phyloP scores from a whole-genome alignment of 306 rosid species.

The Glycyrrhiza uralensis region DNA sequence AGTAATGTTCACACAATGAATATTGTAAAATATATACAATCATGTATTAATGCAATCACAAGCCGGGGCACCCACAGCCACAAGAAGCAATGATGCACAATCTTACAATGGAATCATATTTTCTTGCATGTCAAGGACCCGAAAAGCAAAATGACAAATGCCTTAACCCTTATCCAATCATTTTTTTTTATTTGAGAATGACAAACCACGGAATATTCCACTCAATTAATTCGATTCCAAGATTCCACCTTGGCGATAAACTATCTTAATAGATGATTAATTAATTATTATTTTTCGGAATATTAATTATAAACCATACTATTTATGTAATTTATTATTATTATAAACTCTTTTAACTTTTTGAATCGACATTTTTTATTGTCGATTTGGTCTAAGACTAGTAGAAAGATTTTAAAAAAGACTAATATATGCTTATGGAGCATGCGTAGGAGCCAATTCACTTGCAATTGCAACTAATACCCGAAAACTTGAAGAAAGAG shows the following conservation, averaged over 20 bases:
- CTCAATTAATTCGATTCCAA: too few species aligned
- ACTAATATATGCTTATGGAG: neutral
- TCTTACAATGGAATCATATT: neutral
- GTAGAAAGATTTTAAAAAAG: neutral
- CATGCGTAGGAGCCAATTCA: neutral
- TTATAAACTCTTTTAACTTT: too few species aligned
- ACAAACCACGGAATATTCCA: neutral
- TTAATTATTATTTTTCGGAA: too few species aligned
- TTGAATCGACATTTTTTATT: too few species aligned
- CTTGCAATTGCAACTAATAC: neutral
- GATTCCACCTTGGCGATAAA: too few species aligned
- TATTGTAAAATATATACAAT: neutral
- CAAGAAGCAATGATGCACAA: neutral
- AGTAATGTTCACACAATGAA: neutral
- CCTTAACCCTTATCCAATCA: neutral
- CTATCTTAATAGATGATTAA: too few species aligned
- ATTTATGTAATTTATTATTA: too few species aligned
- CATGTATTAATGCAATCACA: neutral
- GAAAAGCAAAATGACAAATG: neutral
- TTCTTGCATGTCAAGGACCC: neutral
- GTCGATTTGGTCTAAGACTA: neutral
- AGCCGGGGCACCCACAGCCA: neutral
- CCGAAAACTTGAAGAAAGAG: conserved; percentile 12
- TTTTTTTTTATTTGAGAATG: neutral
- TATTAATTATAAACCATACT: too few species aligned